A percentile compares a stretch with the other conserved stretches of the same genome.
phyloP scores from a whole-genome alignment of 2,329 filamentous ascomycete species.

The Neospermospora avenae region DNA sequence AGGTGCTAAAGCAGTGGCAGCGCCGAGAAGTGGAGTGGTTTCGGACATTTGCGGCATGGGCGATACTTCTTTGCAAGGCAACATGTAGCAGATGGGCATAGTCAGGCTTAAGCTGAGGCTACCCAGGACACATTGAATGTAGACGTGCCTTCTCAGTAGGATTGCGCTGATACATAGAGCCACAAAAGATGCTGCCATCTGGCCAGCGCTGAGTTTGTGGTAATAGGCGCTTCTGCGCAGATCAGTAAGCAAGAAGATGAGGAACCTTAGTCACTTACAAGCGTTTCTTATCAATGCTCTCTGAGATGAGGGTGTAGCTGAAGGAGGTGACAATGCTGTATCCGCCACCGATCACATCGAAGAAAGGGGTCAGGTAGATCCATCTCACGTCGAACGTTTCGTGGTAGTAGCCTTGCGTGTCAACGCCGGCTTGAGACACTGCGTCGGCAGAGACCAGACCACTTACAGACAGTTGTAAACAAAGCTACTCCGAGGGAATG shows the following conservation, averaged over 20 bases:
- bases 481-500: background rate
- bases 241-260: background rate
- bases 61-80: background rate
- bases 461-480: slow-evolving; percentile 18
- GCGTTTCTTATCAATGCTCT: slow-evolving; percentile 10
- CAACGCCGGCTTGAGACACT: background rate
- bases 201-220: slow-evolving; percentile 14
- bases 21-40: slow-evolving; percentile 5
- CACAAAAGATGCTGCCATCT: slow-evolving; percentile 13
- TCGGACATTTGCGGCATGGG: slow-evolving; percentile 8
- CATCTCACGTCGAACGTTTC: slow-evolving; percentile 18
- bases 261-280: slow-evolving; percentile 6
- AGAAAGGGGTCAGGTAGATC: slow-evolving; percentile 18
- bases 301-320: slow-evolving; percentile 15
- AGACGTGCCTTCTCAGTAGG: slow-evolving; percentile 20
- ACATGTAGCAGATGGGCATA: slow-evolving; percentile 15
- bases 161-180: slow-evolving; percentile 15
- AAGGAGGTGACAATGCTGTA: slow-evolving; percentile 14
- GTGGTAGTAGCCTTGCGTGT: slow-evolving; percentile 14
- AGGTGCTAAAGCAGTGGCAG: background rate
- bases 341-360: slow-evolving; percentile 20
- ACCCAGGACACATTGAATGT: slow-evolving; percentile 16
- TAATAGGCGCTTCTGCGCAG: slow-evolving; percentile 14
- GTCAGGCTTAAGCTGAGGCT: slow-evolving; percentile 1
- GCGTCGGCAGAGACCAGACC: background rate